phyloP scores from a whole-genome alignment of 306 rosid species.

The Trifolium fragiferum region DNA sequence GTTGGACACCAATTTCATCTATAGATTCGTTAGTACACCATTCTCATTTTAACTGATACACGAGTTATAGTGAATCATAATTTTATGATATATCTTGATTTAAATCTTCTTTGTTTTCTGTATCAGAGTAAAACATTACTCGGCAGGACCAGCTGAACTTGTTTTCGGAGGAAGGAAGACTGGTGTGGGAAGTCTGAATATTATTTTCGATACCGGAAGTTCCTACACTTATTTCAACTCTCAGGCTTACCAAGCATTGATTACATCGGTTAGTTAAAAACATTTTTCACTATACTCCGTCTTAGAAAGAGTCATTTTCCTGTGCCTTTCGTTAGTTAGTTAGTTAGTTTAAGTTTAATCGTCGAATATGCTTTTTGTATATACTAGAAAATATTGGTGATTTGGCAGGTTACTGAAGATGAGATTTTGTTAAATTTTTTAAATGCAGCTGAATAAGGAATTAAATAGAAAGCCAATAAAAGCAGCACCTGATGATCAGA shows the following conservation, averaged over 20 bases:
- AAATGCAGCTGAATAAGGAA: constrained; percentile 68
- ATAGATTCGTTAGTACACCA: constrained; percentile 59
- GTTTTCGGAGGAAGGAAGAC: constrained; percentile 65
- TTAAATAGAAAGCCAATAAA: constrained; percentile 53
- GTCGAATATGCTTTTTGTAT: too few species aligned
- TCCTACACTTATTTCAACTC: constrained; percentile 82
- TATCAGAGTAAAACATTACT: constrained; percentile 73
- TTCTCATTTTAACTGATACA: constrained; percentile 27
- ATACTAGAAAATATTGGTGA: background rate
- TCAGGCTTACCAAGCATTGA: constrained; percentile 63
- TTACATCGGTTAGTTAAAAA: constrained; percentile 63
- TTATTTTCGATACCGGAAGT: constrained; percentile 84
- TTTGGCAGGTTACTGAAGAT: background rate
- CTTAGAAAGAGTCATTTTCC: too few species aligned
- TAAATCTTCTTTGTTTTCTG: constrained; percentile 36
- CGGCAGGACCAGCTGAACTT: constrained; percentile 81
- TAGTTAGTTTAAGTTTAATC: too few species aligned
- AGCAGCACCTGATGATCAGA: constrained; percentile 67
- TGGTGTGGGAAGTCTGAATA: constrained; percentile 48
- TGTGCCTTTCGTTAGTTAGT: background rate
- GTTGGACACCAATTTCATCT: constrained; percentile 72
- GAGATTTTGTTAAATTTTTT: constrained; percentile 32
- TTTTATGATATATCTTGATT: background rate
- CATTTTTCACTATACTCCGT: constrained; percentile 23
- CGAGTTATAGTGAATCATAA: constrained; percentile 12